phyloP scores from a whole-genome alignment of 225 moss, liverwort and hornwort genomes.

The Takakia lepidozioides region DNA sequence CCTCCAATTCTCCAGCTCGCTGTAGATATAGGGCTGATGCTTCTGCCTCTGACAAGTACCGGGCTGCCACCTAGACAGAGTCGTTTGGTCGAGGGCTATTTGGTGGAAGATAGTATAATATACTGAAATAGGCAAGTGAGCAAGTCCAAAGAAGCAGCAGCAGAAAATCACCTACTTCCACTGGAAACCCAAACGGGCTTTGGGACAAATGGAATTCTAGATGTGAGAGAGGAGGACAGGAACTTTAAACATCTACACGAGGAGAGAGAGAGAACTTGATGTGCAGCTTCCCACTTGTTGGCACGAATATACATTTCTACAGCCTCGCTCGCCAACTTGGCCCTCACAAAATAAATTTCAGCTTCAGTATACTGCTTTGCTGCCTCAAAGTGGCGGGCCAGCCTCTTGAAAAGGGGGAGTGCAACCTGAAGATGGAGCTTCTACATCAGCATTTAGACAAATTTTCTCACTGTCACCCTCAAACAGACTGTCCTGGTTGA shows the following conservation, averaged over 20 bases:
- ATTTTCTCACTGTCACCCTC: too few species aligned
- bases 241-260: too few species aligned
- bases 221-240: too few species aligned
- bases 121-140: too few species aligned
- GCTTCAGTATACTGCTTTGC: slow-evolving; percentile 73
- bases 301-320: slow-evolving; percentile 94
- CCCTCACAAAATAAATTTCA: slow-evolving; percentile 71
- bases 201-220: too few species aligned
- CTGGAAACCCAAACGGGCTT: too few species aligned
- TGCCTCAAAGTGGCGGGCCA: slow-evolving; percentile 87
- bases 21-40: slow-evolving; percentile 68
- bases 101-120: too few species aligned
- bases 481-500: too few species aligned
- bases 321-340: slow-evolving; percentile 77
- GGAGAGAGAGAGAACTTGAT: slow-evolving; percentile 54
- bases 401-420: slow-evolving; percentile 59
- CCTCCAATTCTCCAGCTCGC: slow-evolving; percentile 75
- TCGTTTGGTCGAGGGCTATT: too few species aligned
- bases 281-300: slow-evolving; percentile 82
- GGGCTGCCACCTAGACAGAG: slow-evolving; percentile 66
- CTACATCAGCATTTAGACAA: too few species aligned
- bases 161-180: too few species aligned
- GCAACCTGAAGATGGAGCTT: slow-evolving; percentile 37
- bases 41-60: slow-evolving; percentile 64
- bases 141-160: too few species aligned